Conservation (phyloP, 2,329 filamentous ascomycete species). For the Fusarium concolor region DNA sequence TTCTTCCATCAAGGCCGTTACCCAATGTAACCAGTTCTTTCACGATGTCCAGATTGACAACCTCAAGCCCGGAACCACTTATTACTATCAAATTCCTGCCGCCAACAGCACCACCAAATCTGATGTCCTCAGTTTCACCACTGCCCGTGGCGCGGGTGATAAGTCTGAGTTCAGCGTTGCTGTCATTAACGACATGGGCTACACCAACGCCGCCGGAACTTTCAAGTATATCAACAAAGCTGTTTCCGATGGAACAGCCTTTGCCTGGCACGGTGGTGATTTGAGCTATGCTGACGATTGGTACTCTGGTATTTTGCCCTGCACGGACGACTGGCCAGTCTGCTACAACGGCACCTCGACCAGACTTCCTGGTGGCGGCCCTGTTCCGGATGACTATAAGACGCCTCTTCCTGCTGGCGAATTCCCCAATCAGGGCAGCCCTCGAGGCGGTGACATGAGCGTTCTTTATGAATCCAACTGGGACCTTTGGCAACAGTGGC, state of each 20-base stretch:
- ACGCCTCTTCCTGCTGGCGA: neutral
- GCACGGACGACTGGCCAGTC: neutral
- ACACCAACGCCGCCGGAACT: neutral
- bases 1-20: neutral
- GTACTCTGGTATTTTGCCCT: constrained; percentile 3
- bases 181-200: neutral
- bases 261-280: constrained; percentile 8
- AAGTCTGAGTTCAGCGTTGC: neutral
- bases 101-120: neutral
- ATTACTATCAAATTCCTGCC: neutral
- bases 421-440: neutral
- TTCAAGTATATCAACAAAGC: neutral
- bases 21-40: constrained; percentile 3
- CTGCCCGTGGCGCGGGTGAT: neutral
- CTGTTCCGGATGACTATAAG: neutral
- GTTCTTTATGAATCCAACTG: constrained; percentile 12
- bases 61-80: neutral
- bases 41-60: neutral
- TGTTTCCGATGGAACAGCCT: rapidly evolving
- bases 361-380: neutral
- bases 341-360: constrained; percentile 3
- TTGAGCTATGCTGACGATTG: constrained; percentile 11
- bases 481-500: constrained; percentile 20
- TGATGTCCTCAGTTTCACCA: neutral
- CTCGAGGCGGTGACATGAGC: neutral